Base-by-base conservation (phyloP, 177 flowering plant species). In the Vitis hybrid region DNA sequence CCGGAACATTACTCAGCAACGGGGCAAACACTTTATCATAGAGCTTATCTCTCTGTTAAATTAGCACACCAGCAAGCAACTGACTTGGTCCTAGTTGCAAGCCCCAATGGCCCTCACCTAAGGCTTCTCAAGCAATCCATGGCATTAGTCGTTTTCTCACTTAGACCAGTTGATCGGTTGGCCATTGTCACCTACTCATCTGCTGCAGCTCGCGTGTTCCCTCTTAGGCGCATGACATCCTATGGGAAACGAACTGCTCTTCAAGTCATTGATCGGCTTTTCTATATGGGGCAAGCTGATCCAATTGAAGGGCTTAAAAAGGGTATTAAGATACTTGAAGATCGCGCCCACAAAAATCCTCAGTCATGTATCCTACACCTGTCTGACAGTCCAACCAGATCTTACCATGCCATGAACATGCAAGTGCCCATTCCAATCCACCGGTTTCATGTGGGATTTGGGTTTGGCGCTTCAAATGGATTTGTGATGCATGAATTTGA, bases 81-180 rank as follows among this genome's bases (percentile, higher is more conserved):
- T 10, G 98, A 93, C 75, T 76, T 93, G 74, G 94, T 93, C 75
- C 56, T 93, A 52, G 92, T 93, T 2, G 90, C 91, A 26, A 85
- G 88, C 76, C 85, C 93, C 55, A 90, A 84, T 48, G 97, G 94
- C 3, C 90, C 93, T 1, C 93, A 89, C 69, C 77, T 89, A 64
- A 81, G 97, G 77, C 97, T 91, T 59, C 84, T 93, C 68, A 91
- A 91, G 84, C 97, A 91, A 68, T 79, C 88, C 26, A 87, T 93
- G 97, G 93, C 93, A n/a, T 62, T 87, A 55, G 91, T 86, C 63
- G 92, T 89, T n/a, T 86, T 81, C 85, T 91, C 98, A 3, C 89
- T 93, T 48, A 80, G 93, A 39, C 84, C 94, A 2, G 68, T 87
- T n/a, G 98, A 93, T 62, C 88, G 98, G 2, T 60, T 93, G 60